These are phyloP conservation scores for Raphidocelis subcapitata DNA, from an alignment of 139 green algal genomes.

Conservation along the genomic window DNA sequence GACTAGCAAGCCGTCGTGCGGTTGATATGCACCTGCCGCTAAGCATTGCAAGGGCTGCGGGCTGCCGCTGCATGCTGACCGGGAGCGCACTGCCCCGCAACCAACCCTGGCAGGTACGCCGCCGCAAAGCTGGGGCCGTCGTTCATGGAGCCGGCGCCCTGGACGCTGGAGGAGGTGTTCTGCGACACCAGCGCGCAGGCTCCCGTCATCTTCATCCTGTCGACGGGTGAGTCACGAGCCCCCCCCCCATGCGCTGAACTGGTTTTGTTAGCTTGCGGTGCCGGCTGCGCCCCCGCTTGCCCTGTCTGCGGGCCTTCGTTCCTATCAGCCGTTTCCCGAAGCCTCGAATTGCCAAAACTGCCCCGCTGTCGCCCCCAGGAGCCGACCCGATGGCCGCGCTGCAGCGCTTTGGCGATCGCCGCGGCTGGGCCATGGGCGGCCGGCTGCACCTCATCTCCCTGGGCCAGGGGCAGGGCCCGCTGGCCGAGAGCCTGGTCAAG, in stretches of 20 bases:
- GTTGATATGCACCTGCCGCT: too few relatives aligned
- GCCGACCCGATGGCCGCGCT: slow-evolving; percentile 70
- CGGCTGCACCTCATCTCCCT: slow-evolving; percentile 69
- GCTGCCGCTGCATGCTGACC: too few relatives aligned
- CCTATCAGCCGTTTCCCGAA: too few relatives aligned
- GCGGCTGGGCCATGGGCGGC: slow-evolving; percentile 51
- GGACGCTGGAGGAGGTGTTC: slow-evolving; percentile 81
- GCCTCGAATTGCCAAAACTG: too few relatives aligned
- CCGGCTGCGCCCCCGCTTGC: too few relatives aligned
- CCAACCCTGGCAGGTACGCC: slow-evolving; percentile 43
- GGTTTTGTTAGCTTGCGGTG: too few relatives aligned
- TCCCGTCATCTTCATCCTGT: slow-evolving; percentile 88
- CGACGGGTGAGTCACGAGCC: slow-evolving; percentile 41
- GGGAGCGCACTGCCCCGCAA: neutral
- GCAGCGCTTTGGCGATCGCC: slow-evolving; percentile 65
- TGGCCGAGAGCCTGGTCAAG: slow-evolving; percentile 69
- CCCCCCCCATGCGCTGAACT: too few relatives aligned
- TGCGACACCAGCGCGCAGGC: slow-evolving; percentile 63
- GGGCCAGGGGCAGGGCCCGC: slow-evolving; percentile 82
- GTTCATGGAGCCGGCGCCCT: slow-evolving; percentile 77
- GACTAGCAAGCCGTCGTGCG: too few relatives aligned
- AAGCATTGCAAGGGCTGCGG: too few relatives aligned
- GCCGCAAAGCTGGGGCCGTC: slow-evolving; percentile 52
- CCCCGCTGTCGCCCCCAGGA: too few relatives aligned
- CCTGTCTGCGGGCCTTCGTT: too few relatives aligned